phyloP scores from a whole-genome alignment of 495 filamentous ascomycete species.

The Xylaria acuta region DNA sequence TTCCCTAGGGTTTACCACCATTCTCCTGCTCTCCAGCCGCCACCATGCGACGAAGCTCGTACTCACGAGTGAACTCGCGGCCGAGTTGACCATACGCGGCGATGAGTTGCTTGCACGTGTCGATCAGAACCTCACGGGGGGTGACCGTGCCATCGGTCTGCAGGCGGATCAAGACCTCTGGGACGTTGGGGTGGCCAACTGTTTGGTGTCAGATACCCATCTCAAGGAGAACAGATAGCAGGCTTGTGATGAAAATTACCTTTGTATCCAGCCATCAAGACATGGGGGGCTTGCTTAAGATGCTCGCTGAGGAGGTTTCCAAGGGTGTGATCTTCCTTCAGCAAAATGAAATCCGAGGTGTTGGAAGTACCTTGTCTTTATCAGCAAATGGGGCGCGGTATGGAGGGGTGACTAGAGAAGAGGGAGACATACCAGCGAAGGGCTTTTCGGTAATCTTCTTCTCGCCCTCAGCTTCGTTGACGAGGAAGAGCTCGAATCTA shows the following conservation, averaged over 20 bases:
- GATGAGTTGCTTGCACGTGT: slow-evolving; percentile 78
- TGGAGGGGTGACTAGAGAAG: background rate
- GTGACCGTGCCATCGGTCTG: slow-evolving; percentile 89
- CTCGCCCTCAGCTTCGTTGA: slow-evolving; percentile 73
- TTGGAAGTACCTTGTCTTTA: slow-evolving; percentile 72
- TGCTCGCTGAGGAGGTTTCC: slow-evolving; percentile 85
- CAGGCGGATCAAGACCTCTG: slow-evolving; percentile 84
- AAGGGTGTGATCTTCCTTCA: slow-evolving; percentile 97
- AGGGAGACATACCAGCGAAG: slow-evolving; percentile 74
- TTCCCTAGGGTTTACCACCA: slow-evolving; percentile 22
- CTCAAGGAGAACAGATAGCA: slow-evolving; percentile 26
- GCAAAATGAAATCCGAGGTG: slow-evolving; percentile 87
- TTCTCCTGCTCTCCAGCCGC: slow-evolving; percentile 60
- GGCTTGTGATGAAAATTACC: slow-evolving; percentile 47
- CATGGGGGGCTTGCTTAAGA: slow-evolving; percentile 77
- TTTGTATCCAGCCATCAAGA: slow-evolving; percentile 88
- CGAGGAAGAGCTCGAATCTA: slow-evolving; percentile 91
- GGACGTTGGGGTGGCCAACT: slow-evolving; percentile 86
- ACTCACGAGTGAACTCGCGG: slow-evolving; percentile 93
- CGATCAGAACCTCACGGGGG: slow-evolving; percentile 84
- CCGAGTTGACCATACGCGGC: slow-evolving; percentile 75
- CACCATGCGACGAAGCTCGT: slow-evolving; percentile 89
- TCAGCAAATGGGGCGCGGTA: slow-evolving; percentile 21
- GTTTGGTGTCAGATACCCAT: slow-evolving; percentile 23
- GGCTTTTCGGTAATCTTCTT: slow-evolving; percentile 87